A percentile compares a stretch with the other conserved stretches of the same genome.
These are phyloP conservation scores for Acephala macrosclerotiorum DNA, from an alignment of 2,329 filamentous ascomycete species.

Conservation along the genomic window DNA sequence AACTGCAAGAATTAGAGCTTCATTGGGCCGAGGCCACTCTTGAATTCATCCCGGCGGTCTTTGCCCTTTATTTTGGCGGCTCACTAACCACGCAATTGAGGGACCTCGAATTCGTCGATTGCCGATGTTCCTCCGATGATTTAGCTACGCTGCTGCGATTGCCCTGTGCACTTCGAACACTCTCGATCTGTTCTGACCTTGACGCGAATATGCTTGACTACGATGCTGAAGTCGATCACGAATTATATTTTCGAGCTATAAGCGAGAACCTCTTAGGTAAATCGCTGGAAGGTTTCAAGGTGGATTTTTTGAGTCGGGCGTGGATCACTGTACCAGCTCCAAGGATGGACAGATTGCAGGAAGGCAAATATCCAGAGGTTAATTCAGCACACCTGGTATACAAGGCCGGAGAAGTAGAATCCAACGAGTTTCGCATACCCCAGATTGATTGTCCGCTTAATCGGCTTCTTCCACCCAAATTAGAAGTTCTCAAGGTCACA, in stretches of 20 bases:
- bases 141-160: neutral
- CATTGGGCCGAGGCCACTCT: neutral
- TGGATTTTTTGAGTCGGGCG: neutral
- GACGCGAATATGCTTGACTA: neutral
- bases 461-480: slow-evolving; percentile 2
- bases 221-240: neutral
- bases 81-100: neutral
- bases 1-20: neutral
- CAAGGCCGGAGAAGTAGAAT: neutral
- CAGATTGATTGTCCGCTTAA: neutral
- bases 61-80: too few species aligned
- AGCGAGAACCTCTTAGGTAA: neutral
- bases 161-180: neutral
- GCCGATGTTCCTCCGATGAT: neutral
- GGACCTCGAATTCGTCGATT: neutral
- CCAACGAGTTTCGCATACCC: neutral
- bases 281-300: slow-evolving; percentile 5
- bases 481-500: slow-evolving; percentile 16
- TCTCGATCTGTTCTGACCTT: neutral
- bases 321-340: neutral
- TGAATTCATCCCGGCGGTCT: too few species aligned
- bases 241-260: neutral
- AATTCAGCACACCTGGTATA: neutral
- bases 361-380: slow-evolving; percentile 9
- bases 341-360: slow-evolving; percentile 2